A percentile compares a stretch with the other conserved stretches of the same genome.
Evolutionary conservation across 192 early-diverging fungal genomes (phyloP).

Genomic region (Podila epigama): DNA sequence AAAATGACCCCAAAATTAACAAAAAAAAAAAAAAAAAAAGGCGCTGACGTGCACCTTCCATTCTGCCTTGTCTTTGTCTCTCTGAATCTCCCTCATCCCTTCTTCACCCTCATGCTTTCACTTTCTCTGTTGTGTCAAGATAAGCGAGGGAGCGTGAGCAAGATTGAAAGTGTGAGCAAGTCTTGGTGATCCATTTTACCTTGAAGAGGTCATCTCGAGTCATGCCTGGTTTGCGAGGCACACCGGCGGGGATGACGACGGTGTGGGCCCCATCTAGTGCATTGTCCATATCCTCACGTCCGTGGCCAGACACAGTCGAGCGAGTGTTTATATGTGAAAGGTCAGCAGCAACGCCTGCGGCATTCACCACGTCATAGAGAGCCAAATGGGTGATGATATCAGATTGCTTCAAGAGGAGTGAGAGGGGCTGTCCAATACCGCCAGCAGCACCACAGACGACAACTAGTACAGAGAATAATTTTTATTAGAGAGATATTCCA

Average conservation of each 20-base stretch:
- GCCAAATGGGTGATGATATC: slow-evolving; percentile 85
- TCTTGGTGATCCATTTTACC: too few relatives aligned
- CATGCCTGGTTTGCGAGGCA: slow-evolving; percentile 98
- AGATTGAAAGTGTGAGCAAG: too few relatives aligned
- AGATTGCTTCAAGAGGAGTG: slow-evolving; percentile 93
- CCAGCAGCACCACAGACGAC: slow-evolving; percentile 83
- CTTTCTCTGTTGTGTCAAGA: too few relatives aligned
- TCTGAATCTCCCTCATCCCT: too few relatives aligned
- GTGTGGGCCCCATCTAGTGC: slow-evolving; percentile 76
- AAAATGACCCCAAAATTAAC: too few relatives aligned
- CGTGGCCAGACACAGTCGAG: slow-evolving; percentile 81
- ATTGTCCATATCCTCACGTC: slow-evolving; percentile 75
- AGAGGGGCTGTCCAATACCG: slow-evolving; percentile 98
- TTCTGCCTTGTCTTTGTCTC: too few relatives aligned
- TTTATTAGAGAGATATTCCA: too few relatives aligned
- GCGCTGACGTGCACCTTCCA: too few relatives aligned
- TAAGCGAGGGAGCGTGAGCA: too few relatives aligned
- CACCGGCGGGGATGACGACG: slow-evolving; percentile 96
- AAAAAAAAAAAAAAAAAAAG: too few relatives aligned
- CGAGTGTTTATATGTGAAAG: slow-evolving; percentile 91
- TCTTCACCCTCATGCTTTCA: too few relatives aligned
- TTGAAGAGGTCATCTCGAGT: slow-evolving; percentile 98
- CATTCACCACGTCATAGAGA: slow-evolving; percentile 96
- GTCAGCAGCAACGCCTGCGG: slow-evolving; percentile 96
- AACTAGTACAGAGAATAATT: too few relatives aligned